Conservation (phyloP, 2,329 filamentous ascomycete genomes). For the Colletotrichum sp. region DNA sequence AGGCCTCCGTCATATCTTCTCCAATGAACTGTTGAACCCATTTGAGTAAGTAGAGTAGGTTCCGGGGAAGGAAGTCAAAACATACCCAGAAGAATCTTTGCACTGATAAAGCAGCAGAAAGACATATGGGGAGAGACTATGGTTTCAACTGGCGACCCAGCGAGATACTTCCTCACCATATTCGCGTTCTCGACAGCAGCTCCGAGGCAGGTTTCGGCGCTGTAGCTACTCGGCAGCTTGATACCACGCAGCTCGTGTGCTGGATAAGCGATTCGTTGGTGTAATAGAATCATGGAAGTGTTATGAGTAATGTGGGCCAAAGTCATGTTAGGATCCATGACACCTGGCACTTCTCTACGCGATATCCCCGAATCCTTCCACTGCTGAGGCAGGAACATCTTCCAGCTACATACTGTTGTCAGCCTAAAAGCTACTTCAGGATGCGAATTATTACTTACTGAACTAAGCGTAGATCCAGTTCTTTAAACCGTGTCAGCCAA, state of each 20-base stretch:
- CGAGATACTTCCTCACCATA: conserved; percentile 49
- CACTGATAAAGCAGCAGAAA: conserved; percentile 49
- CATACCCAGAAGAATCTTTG: conserved; percentile 38
- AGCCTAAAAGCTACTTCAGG: not conserved
- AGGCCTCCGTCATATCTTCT: not conserved
- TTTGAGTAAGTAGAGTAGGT: not conserved
- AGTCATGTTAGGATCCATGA: conserved; percentile 53
- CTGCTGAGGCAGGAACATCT: conserved; percentile 43
- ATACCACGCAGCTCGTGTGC: conserved; percentile 28
- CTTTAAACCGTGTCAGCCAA: conserved; percentile 51
- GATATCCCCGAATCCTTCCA: conserved; percentile 33
- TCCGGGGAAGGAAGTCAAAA: not conserved
- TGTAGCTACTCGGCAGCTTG: conserved; percentile 44
- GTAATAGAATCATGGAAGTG: conserved; percentile 50
- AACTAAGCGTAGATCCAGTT: conserved; percentile 47
- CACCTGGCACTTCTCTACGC: conserved; percentile 1
- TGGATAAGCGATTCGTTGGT: conserved; percentile 51
- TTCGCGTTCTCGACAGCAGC: conserved; percentile 49
- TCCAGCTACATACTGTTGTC: conserved; percentile 31
- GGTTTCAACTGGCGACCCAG: conserved; percentile 29
- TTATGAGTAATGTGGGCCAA: conserved; percentile 53
- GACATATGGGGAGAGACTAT: conserved; percentile 42
- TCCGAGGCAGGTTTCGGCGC: conserved; percentile 50
- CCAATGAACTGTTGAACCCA: not conserved
- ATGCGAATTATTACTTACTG: conserved; percentile 23